Evolutionary conservation across 768 basidiomycete species (phyloP), one percentile per base, ranked within the genome.

Genomic region (Mycena vulgaris): DNA sequence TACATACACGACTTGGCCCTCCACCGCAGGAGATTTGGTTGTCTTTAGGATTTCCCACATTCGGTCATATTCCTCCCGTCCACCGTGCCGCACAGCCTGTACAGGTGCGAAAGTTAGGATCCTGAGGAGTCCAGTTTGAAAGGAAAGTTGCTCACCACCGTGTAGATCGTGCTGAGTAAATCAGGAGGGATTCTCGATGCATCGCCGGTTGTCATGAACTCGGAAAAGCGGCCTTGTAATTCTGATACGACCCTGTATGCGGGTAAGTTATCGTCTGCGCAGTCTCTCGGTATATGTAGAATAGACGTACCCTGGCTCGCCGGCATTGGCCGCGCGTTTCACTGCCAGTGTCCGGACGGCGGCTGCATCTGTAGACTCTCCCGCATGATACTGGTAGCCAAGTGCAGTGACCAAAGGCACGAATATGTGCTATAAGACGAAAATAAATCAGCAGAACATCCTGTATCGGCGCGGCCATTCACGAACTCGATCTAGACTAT

Each of bases 321-420:
- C 85, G 5, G 84, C 80, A 3, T 52, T 66, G 9, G 89, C 88
- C 1, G 85, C 83, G 11, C 80, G 78, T 5, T 72, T 70, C 40
- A 93, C 84, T 1, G 88, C 89, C n/a, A 83, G 79, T 5, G 91
- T 89, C 35, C 93, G 84, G 28, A 93, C 80, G 72, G 89, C 88
- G 23, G 85, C 81, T 27, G 80, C 82, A 56, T 88, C 90, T 5
- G 85, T 82, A 6, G 84, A 79, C 42, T 94, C 93, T 10, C 77
- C 79, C 5, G 82, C 78, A 8, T 76, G 74, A 75, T 88, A 87
- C 37, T 89, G 88, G 68, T 85, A 92, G 8, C 92, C 92, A 28
- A 92, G 83, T 42, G 80, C 83, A 35, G 88, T 80, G 25, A 89
- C 87, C 35, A 93, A 75, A 1, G 92, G 93, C 25, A 75, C 78